phyloP scores from a whole-genome alignment of 768 basidiomycete species.

The Porphyrellus cyaneotinctus region DNA sequence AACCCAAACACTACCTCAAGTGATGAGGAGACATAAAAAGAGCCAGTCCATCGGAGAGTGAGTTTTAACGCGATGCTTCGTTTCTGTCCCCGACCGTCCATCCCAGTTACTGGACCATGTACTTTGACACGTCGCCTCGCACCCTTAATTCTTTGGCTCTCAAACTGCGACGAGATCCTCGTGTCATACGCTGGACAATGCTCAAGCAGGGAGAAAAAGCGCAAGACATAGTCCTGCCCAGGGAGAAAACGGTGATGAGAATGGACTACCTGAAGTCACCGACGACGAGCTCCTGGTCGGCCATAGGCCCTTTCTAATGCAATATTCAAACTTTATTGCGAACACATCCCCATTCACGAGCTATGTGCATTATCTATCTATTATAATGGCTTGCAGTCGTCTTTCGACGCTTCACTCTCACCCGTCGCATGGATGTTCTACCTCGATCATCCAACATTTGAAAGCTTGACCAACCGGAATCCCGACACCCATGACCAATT shows the following conservation, averaged over 20 bases:
- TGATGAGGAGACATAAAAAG: constrained; percentile 61
- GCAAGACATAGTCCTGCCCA: constrained; percentile 59
- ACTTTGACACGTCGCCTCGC: constrained; percentile 82
- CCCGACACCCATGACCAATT: too few relatives aligned
- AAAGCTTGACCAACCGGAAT: too few relatives aligned
- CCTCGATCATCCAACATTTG: too few relatives aligned
- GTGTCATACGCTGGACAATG: constrained; percentile 79
- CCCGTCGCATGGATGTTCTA: too few relatives aligned
- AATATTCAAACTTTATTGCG: neutral
- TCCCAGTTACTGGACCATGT: constrained; percentile 82
- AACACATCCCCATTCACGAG: neutral
- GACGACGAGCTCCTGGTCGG: constrained; percentile 27
- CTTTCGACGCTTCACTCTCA: too few relatives aligned
- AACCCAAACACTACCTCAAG: constrained; percentile 65
- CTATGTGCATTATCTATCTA: neutral
- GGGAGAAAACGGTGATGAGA: constrained; percentile 40
- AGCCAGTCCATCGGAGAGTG: constrained; percentile 69
- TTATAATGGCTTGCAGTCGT: too few relatives aligned
- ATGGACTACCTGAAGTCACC: constrained; percentile 22
- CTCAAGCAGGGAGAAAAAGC: constrained; percentile 72
- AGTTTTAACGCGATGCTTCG: constrained; percentile 33
- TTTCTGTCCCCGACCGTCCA: constrained; percentile 4
- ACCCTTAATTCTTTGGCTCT: constrained; percentile 60
- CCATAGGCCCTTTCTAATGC: constrained; percentile 13
- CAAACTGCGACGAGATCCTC: constrained; percentile 72